Evolutionary conservation across 139 green algal genomes (phyloP).

Genomic region (Micractinium conductrix): DNA sequence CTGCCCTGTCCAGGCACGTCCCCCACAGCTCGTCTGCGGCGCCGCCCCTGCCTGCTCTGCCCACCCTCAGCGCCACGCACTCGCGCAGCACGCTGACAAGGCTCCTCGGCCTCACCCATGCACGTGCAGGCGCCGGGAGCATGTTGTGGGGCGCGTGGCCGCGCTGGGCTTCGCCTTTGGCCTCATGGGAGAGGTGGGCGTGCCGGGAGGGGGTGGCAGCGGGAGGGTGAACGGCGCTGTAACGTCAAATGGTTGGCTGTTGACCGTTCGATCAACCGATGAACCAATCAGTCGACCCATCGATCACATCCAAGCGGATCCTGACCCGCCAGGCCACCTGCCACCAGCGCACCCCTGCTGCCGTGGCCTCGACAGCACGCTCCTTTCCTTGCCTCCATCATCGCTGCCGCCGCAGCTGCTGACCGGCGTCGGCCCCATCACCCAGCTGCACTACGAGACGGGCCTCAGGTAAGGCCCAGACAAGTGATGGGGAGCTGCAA

Average conservation of each 20-base stretch:
- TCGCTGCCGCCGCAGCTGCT: slow-evolving; percentile 30
- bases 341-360: not conserved
- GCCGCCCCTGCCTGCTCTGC: too few relatives aligned
- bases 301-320: not conserved
- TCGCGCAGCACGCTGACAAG: too few relatives aligned
- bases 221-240: too few relatives aligned
- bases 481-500: not conserved
- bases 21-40: too few relatives aligned
- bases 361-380: not conserved
- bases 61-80: too few relatives aligned
- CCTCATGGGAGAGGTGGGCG: slow-evolving; percentile 51
- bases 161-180: slow-evolving; percentile 74
- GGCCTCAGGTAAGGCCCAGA: slow-evolving; percentile 39
- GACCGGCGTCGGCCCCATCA: slow-evolving; percentile 73
- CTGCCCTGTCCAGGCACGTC: too few relatives aligned
- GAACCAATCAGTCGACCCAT: not conserved
- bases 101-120: not conserved
- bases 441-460: slow-evolving; percentile 71
- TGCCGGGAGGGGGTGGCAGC: too few relatives aligned
- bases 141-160: slow-evolving; percentile 65
- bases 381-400: not conserved
- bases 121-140: slow-evolving; percentile 9
- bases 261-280: not conserved
- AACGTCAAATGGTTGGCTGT: not conserved
- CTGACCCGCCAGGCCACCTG: not conserved